Conservation (phyloP, 768 basidiomycete species). For the Rhizopogon vinicolor region DNA sequence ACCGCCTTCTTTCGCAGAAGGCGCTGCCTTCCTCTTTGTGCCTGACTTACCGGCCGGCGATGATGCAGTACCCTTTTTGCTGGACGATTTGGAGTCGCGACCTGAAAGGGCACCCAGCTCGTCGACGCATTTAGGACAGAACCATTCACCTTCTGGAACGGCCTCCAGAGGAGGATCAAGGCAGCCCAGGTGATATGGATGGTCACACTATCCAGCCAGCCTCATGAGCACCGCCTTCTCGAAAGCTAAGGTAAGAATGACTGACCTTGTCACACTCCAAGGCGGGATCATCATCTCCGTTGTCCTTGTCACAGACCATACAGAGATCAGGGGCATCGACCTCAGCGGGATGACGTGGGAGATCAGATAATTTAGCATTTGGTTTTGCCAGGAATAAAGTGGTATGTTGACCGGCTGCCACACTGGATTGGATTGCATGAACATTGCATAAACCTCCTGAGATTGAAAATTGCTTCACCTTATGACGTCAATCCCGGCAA, state of each 20-base stretch:
- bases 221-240: background rate
- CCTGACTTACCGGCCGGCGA: conserved; percentile 20
- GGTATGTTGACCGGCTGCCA: conserved; percentile 85
- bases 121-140: conserved; percentile 71
- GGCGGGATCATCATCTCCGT: conserved; percentile 66
- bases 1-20: conserved; percentile 34
- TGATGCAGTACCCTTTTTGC: conserved; percentile 14
- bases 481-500: conserved; percentile 77
- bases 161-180: conserved; percentile 70
- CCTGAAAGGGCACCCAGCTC: conserved; percentile 46
- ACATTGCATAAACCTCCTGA: background rate
- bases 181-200: conserved; percentile 82
- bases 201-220: conserved; percentile 63
- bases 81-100: conserved; percentile 8
- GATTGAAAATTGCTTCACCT: conserved; percentile 43
- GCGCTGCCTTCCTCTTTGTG: conserved; percentile 43
- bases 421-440: conserved; percentile 34
- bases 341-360: conserved; percentile 77
- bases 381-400: conserved; percentile 80
- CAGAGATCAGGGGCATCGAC: conserved; percentile 66
- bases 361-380: conserved; percentile 66
- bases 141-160: conserved; percentile 90
- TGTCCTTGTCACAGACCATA: conserved; percentile 64
- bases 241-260: background rate
- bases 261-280: conserved; percentile 89